phyloP scores from a whole-genome alignment of 2,329 filamentous ascomycete genomes.

The Fusarium beomiforme region DNA sequence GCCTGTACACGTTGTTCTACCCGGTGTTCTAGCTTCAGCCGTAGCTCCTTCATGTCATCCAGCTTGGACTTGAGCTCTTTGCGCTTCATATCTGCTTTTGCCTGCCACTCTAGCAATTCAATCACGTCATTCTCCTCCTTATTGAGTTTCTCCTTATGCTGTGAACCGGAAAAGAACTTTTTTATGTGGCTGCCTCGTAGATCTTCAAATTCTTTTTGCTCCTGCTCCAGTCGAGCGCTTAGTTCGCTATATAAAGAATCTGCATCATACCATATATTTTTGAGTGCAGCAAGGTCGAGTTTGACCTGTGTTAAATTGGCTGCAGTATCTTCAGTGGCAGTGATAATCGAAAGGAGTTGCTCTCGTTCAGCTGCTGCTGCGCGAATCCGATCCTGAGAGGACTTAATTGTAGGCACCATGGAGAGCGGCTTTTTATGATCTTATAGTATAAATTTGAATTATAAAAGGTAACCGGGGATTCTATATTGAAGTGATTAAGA shows the following conservation, averaged over 20 bases:
- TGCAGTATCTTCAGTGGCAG: neutral
- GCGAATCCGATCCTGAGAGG: neutral
- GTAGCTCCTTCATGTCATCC: neutral
- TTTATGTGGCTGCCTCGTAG: neutral
- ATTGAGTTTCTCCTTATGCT: neutral
- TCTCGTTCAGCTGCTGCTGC: neutral
- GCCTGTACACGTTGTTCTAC: neutral
- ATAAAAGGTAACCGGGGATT: neutral
- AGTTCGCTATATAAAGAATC: neutral
- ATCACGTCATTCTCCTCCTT: neutral
- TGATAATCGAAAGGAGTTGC: neutral
- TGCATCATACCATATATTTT: conserved; percentile 1
- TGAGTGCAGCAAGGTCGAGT: neutral
- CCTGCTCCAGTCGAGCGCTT: neutral
- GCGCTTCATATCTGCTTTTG: neutral
- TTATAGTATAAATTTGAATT: neutral
- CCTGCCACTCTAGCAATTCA: neutral
- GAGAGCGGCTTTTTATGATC: no score
- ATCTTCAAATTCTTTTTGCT: neutral
- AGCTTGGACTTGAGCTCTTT: neutral
- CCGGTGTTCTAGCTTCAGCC: neutral
- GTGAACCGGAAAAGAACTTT: neutral
- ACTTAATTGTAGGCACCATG: neutral
- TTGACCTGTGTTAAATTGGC: neutral
- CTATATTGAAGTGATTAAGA: neutral